phyloP scores from a whole-genome alignment of 1,139 yeast genomes.

The Kazachstania sp. region DNA sequence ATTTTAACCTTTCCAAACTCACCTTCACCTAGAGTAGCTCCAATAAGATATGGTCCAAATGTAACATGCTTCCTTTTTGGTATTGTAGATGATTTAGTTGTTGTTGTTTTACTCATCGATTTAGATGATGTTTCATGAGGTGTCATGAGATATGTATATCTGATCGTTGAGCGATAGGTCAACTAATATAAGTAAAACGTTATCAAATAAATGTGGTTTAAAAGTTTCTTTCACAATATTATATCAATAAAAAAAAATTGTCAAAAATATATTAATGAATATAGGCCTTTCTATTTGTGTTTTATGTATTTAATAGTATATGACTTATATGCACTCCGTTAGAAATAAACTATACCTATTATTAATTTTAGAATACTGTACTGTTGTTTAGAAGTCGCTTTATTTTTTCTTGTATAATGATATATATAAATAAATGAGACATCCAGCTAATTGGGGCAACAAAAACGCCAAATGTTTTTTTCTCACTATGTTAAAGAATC shows the following conservation, averaged over 20 bases:
- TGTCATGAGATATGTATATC: background rate
- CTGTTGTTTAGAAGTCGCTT: too few species aligned
- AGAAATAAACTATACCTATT: too few species aligned
- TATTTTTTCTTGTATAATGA: background rate
- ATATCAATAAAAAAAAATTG: too few species aligned
- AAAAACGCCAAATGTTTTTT: background rate
- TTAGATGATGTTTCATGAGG: background rate
- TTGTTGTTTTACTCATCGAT: background rate
- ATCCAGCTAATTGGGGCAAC: background rate
- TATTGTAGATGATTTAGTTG: background rate
- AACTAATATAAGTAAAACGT: background rate
- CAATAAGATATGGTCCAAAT: constrained; percentile 82
- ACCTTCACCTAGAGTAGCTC: constrained; percentile 95
- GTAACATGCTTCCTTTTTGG: constrained; percentile 38
- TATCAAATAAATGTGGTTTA: background rate
- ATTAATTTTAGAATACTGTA: too few species aligned
- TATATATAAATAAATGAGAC: background rate
- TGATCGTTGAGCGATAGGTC: background rate
- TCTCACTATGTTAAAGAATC: too few species aligned
- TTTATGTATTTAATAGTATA: too few species aligned
- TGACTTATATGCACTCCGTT: too few species aligned
- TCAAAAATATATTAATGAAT: too few species aligned
- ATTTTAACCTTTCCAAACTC: constrained; percentile 95
- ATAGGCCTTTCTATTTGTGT: too few species aligned
- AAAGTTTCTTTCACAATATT: too few species aligned